phyloP scores from a whole-genome alignment of 2,329 filamentous ascomycete genomes.

The Nemania abortiva region DNA sequence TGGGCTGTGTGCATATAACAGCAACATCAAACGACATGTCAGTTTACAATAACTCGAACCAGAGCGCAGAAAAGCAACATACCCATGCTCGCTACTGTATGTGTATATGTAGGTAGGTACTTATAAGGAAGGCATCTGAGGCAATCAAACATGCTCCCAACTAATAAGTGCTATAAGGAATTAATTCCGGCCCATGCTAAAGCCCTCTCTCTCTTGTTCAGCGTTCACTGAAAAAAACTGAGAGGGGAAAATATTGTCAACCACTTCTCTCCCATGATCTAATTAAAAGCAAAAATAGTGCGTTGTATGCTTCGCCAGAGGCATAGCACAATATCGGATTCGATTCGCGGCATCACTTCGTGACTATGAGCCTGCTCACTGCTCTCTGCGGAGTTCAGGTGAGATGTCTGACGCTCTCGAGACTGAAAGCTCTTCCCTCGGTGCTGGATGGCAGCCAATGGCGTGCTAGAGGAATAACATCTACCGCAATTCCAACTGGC shows the following conservation, averaged over 20 bases:
- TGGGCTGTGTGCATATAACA: slow-evolving; percentile 27
- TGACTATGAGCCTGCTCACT: slow-evolving; percentile 47
- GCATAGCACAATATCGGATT: slow-evolving; percentile 25
- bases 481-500: slow-evolving; percentile 27
- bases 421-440: slow-evolving; percentile 37
- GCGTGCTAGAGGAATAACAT: slow-evolving; percentile 38
- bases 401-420: slow-evolving; percentile 42
- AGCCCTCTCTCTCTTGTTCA: background rate
- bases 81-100: background rate
- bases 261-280: background rate
- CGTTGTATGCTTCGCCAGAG: background rate
- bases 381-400: slow-evolving; percentile 45
- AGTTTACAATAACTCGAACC: background rate
- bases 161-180: background rate
- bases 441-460: slow-evolving; percentile 26
- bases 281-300: background rate
- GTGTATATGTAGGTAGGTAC: background rate
- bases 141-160: background rate
- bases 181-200: background rate
- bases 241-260: background rate
- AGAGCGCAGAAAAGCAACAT: background rate
- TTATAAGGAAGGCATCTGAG: background rate
- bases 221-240: background rate
- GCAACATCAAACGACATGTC: no score
- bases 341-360: slow-evolving; percentile 15